Percentiles rank a stretch among this genome's conserved stretches.
Conservation (phyloP, 108 stramenopile species). For the Nitzschia putrida region DNA sequence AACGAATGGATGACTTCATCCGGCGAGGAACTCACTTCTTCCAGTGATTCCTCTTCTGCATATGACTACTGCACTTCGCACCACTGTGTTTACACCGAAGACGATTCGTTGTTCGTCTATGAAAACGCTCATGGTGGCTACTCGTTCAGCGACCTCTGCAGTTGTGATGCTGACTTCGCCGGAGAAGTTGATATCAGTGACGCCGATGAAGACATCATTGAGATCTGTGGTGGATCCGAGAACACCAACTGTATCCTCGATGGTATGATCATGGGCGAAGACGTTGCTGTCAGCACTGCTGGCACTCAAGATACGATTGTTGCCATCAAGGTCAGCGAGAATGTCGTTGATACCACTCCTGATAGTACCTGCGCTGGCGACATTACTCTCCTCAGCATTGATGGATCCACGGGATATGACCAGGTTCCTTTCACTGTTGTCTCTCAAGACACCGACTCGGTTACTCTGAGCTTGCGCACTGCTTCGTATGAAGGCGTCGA, state of each 20-base stretch:
- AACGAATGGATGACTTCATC: conserved; percentile 3
- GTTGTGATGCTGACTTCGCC: not conserved
- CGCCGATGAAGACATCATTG: not conserved
- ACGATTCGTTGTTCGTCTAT: not conserved
- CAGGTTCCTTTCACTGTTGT: not conserved
- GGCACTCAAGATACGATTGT: not conserved
- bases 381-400: not conserved
- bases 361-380: not conserved
- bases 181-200: not conserved
- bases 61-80: conserved; percentile 1
- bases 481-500: not conserved
- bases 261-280: not conserved
- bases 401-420: not conserved
- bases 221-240: conserved; percentile 5
- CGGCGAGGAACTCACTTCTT: not conserved
- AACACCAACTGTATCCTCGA: conserved; percentile 1
- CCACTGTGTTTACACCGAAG: not conserved
- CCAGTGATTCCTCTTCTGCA: not conserved
- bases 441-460: not conserved
- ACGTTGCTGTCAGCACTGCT: not conserved
- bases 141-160: not conserved
- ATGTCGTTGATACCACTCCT: not conserved
- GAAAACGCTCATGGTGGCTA: conserved; percentile 2
- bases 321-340: not conserved
- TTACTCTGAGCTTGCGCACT: not conserved